A percentile compares a stretch with the other conserved stretches of the same genome.
Conservation (phyloP, 192 early-diverging fungal genomes). For the Phycomyces blakesleeanus region DNA sequence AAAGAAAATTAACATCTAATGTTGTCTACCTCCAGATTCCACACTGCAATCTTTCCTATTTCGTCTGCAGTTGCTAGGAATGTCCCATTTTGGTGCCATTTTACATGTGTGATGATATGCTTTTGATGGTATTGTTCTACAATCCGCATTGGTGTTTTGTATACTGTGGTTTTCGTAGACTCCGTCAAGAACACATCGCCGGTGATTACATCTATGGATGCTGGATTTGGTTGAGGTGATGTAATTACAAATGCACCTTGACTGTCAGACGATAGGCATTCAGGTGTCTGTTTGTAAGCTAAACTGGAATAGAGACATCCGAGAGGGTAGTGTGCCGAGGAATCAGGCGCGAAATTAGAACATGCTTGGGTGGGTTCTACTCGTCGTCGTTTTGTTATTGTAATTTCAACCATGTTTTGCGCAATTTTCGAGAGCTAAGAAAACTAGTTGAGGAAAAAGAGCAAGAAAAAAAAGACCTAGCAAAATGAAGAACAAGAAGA, state of each 20-base stretch:
- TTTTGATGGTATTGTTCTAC: slow-evolving; percentile 26
- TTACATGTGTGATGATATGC: slow-evolving; percentile 28
- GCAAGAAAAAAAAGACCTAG: no score
- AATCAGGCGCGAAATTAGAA: not conserved
- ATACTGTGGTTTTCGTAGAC: not conserved
- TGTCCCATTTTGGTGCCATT: slow-evolving; percentile 36
- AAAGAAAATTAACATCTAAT: not conserved
- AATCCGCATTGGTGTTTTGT: slow-evolving; percentile 14
- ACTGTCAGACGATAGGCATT: not conserved
- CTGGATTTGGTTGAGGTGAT: slow-evolving; percentile 12
- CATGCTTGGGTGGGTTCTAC: not conserved
- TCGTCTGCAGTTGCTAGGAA: slow-evolving; percentile 32
- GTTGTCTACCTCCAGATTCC: slow-evolving; percentile 26
- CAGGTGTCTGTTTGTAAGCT: slow-evolving; percentile 17
- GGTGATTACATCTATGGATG: slow-evolving; percentile 4
- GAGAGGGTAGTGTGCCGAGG: slow-evolving; percentile 3
- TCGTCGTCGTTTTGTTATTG: not conserved
- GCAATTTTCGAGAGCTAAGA: not conserved
- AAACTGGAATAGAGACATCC: slow-evolving; percentile 11
- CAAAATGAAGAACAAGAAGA: no score
- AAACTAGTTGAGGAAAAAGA: no score
- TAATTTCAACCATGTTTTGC: slow-evolving; percentile 1
- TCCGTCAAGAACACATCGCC: slow-evolving; percentile 19
- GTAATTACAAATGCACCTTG: slow-evolving; percentile 12
- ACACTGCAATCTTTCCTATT: slow-evolving; percentile 31